Base-by-base conservation (phyloP, 306 rosid species). In the Parietaria judaica region DNA sequence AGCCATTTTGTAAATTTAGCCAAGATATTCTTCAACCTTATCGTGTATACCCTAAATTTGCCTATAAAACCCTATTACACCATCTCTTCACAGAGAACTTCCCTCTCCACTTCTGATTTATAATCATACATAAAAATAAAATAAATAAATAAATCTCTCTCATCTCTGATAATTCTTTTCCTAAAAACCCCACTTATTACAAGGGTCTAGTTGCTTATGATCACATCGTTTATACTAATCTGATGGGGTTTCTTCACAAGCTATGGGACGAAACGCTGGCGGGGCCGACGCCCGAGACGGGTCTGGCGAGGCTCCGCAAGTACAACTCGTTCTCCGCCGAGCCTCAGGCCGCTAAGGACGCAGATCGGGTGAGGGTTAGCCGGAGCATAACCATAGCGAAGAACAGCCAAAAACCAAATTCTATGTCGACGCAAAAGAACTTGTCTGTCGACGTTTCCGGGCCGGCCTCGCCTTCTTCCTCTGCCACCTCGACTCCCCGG, bases 231-330 rank as follows among this genome's bases (percentile, higher is more conserved):
- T 49, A 23, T 17, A 46, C 16, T 66, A 66, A n/a, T 14, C 48
- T 36, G 36, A 92, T 92, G 96, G 84, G 86, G 70, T 82, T 92
- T 68, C 89, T 92, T 59, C 79, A 86, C 56, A 92, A 86, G 76
- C 81, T 92, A 9, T 92, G 98, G 98, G 98, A 92, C 86, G 98
- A 92, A 75, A 88, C 95, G 47, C 70, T 92, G 39, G 98, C 96
- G 55, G 98, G 98, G 9, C 96, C 98, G 11, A 14, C 88, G 16
- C 98, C 98, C 2, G 98, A 92, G n/a, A 58, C 86, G 44, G 98
- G 96, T 60, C 86, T 91, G 55, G 80, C 92, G 15, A 86, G 82
- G 66, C 95, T 88, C 70, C 95, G 98, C 11, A 88, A 88, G 65
- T 82, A 61, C 46, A 69, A 86, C 52, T 80, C 96, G 10, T 57